Evolutionary conservation across 2,329 filamentous ascomycete genomes (phyloP).

Genomic region (Xylariaceae sp.): DNA sequence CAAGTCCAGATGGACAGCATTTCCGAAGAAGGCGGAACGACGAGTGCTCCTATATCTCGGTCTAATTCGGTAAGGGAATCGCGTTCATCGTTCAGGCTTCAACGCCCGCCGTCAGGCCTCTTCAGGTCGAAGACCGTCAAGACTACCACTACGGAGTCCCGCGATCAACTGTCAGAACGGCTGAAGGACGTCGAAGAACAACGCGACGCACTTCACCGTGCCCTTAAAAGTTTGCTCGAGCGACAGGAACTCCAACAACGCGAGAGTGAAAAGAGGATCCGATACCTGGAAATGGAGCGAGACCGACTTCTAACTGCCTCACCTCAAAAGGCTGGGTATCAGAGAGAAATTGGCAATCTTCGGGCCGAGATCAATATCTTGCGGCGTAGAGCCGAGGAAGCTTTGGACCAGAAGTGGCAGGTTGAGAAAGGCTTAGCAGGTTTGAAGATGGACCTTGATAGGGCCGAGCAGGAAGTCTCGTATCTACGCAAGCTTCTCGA

Average conservation of each 20-base stretch:
- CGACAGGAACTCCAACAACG: constrained; percentile 80
- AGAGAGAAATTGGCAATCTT: constrained; percentile 73
- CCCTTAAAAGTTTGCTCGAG: constrained; percentile 77
- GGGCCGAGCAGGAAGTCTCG: constrained; percentile 85
- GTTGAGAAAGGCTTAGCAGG: constrained; percentile 85
- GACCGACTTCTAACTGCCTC: constrained; percentile 64
- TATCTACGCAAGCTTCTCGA: constrained; percentile 73
- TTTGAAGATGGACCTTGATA: constrained; percentile 93
- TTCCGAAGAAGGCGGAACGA: constrained; percentile 29
- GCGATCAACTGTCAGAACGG: constrained; percentile 68
- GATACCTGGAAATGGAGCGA: constrained; percentile 69
- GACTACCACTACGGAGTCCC: constrained; percentile 53
- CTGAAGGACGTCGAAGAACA: constrained; percentile 92
- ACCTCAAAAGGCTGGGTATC: constrained; percentile 72
- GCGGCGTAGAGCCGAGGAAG: constrained; percentile 83
- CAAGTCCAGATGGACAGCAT: constrained; percentile 32
- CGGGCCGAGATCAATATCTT: constrained; percentile 80
- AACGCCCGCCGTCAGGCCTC: constrained; percentile 38
- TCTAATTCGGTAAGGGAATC: constrained; percentile 35
- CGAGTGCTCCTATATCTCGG: constrained; percentile 37
- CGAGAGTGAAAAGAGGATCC: constrained; percentile 77
- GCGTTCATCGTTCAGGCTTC: constrained; percentile 46
- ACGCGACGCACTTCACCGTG: constrained; percentile 83
- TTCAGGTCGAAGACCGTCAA: constrained; percentile 57
- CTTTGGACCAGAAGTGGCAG: constrained; percentile 91